Conservation (phyloP, 768 basidiomycete genomes). For the Crepidotus variabilis region DNA sequence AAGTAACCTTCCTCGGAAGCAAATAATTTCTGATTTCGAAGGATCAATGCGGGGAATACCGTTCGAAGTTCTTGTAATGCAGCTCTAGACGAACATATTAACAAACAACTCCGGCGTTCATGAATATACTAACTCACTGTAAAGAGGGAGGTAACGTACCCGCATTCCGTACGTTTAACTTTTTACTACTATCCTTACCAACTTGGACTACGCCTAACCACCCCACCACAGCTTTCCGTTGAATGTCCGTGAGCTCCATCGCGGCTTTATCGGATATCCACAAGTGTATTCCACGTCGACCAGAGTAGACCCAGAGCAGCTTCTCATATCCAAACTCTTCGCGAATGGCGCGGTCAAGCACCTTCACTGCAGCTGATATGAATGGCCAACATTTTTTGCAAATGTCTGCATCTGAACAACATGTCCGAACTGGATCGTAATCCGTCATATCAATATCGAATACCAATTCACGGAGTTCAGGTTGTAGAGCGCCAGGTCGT, state of each 20-base stretch:
- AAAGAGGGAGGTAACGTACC: slow-evolving; percentile 70
- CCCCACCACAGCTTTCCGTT: slow-evolving; percentile 81
- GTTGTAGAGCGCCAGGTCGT: slow-evolving; percentile 61
- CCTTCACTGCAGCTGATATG: slow-evolving; percentile 87
- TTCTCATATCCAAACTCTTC: slow-evolving; percentile 90
- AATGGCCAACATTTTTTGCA: slow-evolving; percentile 94
- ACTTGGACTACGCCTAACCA: slow-evolving; percentile 84
- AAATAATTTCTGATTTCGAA: slow-evolving; percentile 87
- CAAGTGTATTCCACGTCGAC: slow-evolving; percentile 95
- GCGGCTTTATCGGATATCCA: slow-evolving; percentile 94
- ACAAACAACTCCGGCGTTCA: not conserved
- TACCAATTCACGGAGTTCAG: slow-evolving; percentile 85
- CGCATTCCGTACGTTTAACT: slow-evolving; percentile 64
- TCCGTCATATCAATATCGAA: slow-evolving; percentile 99
- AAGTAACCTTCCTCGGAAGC: slow-evolving; percentile 65
- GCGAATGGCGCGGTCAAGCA: slow-evolving; percentile 74
- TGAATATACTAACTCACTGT: slow-evolving; percentile 39
- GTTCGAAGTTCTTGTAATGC: slow-evolving; percentile 47
- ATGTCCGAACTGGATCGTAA: slow-evolving; percentile 93
- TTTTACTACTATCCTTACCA: slow-evolving; percentile 77
- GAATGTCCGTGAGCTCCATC: slow-evolving; percentile 87
- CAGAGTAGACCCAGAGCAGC: slow-evolving; percentile 97
- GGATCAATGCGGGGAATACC: slow-evolving; percentile 63
- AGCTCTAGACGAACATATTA: slow-evolving; percentile 24
- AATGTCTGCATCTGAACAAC: slow-evolving; percentile 88